These are phyloP conservation scores for Beauveria brongniartii DNA, from an alignment of 2,329 filamentous ascomycete genomes.

Conservation along the genomic window DNA sequence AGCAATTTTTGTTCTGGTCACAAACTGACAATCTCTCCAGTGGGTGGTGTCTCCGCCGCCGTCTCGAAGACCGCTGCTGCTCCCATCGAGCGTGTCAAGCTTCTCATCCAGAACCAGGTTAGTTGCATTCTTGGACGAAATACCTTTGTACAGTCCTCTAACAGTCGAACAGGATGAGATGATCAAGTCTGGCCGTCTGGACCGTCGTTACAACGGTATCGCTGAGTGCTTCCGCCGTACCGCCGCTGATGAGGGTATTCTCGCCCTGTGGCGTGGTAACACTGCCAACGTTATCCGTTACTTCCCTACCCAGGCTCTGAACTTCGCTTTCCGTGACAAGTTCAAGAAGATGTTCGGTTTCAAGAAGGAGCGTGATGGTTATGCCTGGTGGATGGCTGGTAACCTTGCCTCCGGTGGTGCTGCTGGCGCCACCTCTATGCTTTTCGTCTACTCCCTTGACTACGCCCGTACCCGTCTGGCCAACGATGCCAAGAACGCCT, in stretches of 20 bases:
- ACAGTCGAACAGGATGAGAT: constrained; percentile 81
- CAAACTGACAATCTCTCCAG: constrained; percentile 39
- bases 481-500: constrained; percentile 99
- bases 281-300: constrained; percentile 99
- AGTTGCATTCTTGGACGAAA: constrained; percentile 27
- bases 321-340: constrained; percentile 99
- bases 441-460: constrained; percentile 99
- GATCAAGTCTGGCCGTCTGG: constrained; percentile 96
- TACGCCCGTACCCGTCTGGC: constrained; percentile 99
- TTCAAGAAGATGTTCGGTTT: constrained; percentile 99
- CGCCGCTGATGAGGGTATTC: constrained; percentile 80
- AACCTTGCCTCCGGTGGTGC: constrained; percentile 99
- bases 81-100: constrained; percentile 99
- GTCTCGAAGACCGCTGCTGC: constrained; percentile 99
- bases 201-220: constrained; percentile 94
- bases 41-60: constrained; percentile 99
- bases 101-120: constrained; percentile 99
- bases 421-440: constrained; percentile 98
- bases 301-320: constrained; percentile 99
- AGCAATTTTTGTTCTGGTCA: background rate
- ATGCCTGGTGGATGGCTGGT: constrained; percentile 97
- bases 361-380: constrained; percentile 99
- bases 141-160: constrained; percentile 16
- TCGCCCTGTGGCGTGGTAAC: constrained; percentile 98
- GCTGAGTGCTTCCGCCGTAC: constrained; percentile 92